These are phyloP conservation scores for Leccinum uliginosum DNA, from an alignment of 768 basidiomycete species.

Conservation along the genomic window DNA sequence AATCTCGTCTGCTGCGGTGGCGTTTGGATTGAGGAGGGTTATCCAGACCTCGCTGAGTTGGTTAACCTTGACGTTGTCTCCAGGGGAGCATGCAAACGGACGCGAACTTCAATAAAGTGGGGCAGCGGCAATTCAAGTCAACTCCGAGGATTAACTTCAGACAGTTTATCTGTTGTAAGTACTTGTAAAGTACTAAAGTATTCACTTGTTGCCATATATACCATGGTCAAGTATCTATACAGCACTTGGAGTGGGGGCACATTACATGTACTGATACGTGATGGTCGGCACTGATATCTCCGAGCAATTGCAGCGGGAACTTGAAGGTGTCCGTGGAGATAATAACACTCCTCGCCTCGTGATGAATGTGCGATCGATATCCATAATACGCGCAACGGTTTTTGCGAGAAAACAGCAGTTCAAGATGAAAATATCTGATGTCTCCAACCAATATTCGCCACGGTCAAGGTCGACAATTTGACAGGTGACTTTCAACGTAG, in stretches of 20 bases:
- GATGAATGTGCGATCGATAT: background rate
- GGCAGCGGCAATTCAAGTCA: background rate
- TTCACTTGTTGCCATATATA: background rate
- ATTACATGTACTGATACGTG: slow-evolving; percentile 13
- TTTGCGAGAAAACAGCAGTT: background rate
- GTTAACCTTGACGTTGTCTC: too few relatives aligned
- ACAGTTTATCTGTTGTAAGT: background rate
- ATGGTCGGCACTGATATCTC: slow-evolving; percentile 11
- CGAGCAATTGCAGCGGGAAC: background rate
- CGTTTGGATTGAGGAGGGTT: background rate
- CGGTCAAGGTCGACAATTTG: background rate
- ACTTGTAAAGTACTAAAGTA: background rate
- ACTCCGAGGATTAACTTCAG: too few relatives aligned
- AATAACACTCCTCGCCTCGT: background rate
- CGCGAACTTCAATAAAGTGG: background rate
- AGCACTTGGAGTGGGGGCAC: background rate
- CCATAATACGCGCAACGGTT: background rate
- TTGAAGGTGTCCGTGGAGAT: slow-evolving; percentile 4
- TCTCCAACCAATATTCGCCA: background rate
- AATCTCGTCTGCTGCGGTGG: background rate
- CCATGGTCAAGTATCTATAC: background rate
- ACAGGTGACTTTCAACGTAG: background rate
- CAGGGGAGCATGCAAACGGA: background rate
- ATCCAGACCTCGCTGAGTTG: background rate
- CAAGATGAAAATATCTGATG: background rate